A percentile compares a stretch with the other conserved stretches of the same genome.
Conservation (phyloP, 2,329 filamentous ascomycete genomes). For the Aschersonia sp. region DNA sequence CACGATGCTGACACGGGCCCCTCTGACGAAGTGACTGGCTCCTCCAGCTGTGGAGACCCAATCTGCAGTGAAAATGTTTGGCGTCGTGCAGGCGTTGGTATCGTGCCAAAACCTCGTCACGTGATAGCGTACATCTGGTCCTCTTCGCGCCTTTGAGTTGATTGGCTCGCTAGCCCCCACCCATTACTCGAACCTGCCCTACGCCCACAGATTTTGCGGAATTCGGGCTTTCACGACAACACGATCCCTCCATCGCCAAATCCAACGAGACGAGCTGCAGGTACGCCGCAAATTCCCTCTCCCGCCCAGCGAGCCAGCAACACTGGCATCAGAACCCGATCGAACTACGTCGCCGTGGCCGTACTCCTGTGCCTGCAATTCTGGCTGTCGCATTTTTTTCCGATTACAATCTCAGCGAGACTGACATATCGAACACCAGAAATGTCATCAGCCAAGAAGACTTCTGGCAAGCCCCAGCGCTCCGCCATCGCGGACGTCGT, state of each 20-base stretch:
- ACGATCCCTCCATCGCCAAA: slow-evolving; percentile 18
- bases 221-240: slow-evolving; percentile 21
- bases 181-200: slow-evolving; percentile 22
- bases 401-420: neutral
- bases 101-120: slow-evolving; percentile 6
- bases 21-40: slow-evolving; percentile 1
- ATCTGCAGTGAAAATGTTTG: neutral
- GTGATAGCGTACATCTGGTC: slow-evolving; percentile 8
- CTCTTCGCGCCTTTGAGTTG: slow-evolving; percentile 5
- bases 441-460: slow-evolving; percentile 27
- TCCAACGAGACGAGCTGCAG: slow-evolving; percentile 25
- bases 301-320: neutral
- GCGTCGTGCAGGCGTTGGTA: slow-evolving; percentile 1
- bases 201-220: slow-evolving; percentile 28
- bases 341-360: neutral
- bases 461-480: slow-evolving; percentile 38
- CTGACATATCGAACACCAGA: slow-evolving; percentile 12
- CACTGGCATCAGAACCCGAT: neutral
- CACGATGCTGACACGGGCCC: neutral
- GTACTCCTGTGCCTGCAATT: neutral
- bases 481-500: slow-evolving; percentile 99
- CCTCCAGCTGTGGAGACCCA: neutral
- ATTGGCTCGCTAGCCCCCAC: slow-evolving; percentile 22
- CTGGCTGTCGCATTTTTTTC: neutral
- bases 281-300: slow-evolving; percentile 17